phyloP scores from a whole-genome alignment of 371 early-diverging fungal species.

The Apophysomyces elegans region DNA sequence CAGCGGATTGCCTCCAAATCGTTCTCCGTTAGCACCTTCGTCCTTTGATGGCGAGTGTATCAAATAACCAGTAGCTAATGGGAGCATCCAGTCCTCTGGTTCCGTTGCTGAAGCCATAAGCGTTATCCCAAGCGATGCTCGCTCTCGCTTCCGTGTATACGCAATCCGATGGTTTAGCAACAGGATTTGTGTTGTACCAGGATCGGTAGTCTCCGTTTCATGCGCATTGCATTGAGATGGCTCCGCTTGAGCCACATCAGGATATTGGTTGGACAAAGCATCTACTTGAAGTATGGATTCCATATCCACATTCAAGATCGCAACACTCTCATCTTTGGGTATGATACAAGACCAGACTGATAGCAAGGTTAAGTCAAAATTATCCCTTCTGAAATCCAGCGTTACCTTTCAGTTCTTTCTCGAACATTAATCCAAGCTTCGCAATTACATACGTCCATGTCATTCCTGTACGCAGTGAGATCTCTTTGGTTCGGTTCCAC shows the following conservation, averaged over 20 bases:
- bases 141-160: conserved; percentile 47
- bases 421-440: conserved; percentile 46
- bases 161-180: conserved; percentile 64
- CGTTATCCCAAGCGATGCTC: conserved; percentile 33
- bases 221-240: conserved; percentile 18
- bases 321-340: conserved; percentile 36
- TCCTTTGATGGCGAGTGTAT: conserved; percentile 46
- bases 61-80: conserved; percentile 63
- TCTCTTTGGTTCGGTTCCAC: conserved; percentile 36
- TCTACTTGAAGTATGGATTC: conserved; percentile 51
- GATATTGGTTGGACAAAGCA: conserved; percentile 7
- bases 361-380: neutral
- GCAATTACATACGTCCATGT: conserved; percentile 34
- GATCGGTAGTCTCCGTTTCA: conserved; percentile 14
- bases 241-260: neutral
- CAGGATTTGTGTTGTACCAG: conserved; percentile 51
- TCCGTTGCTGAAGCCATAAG: conserved; percentile 26
- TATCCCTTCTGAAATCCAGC: neutral
- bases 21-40: conserved; percentile 45
- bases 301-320: conserved; percentile 55
- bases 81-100: conserved; percentile 55
- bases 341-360: conserved; percentile 48
- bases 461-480: conserved; percentile 28
- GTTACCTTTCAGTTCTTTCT: conserved; percentile 33
- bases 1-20: conserved; percentile 48